Percentiles rank a stretch among this genome's conserved stretches.
These are phyloP conservation scores for Penicillium brasilianum DNA, from an alignment of 2,329 filamentous ascomycete species.

Conservation along the genomic window DNA sequence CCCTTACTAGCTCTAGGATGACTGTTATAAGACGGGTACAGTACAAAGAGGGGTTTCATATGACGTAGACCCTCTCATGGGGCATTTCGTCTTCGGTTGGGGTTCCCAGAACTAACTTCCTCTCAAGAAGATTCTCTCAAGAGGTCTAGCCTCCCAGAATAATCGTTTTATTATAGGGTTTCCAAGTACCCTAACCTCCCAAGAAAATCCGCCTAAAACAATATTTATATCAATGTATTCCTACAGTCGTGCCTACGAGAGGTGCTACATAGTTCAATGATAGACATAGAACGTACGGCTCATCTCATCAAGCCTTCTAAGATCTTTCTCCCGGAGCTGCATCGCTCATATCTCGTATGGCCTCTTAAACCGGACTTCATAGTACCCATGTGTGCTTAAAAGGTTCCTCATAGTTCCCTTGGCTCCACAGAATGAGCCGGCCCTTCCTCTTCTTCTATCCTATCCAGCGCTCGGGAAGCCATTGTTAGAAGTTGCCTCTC, in stretches of 20 bases:
- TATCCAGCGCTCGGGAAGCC: conserved; percentile 6
- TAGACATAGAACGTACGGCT: not conserved
- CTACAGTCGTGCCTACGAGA: not conserved
- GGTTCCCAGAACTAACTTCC: not conserved
- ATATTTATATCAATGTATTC: not conserved
- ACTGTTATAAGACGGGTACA: not conserved
- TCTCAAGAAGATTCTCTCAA: too few species aligned
- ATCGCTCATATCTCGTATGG: conserved; percentile 1
- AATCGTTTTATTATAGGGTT: not conserved
- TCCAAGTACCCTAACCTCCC: not conserved
- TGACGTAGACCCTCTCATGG: not conserved
- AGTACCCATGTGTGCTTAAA: conserved; percentile 1
- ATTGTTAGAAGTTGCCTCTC: conserved; percentile 6
- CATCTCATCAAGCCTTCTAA: not conserved
- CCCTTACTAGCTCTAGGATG: conserved; percentile 5
- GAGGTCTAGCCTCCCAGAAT: not conserved
- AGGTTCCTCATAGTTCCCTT: not conserved
- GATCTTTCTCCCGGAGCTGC: not conserved
- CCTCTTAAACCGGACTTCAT: not conserved
- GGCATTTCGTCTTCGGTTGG: not conserved
- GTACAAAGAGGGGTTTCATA: not conserved
- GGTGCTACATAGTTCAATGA: not conserved
- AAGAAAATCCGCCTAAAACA: not conserved
- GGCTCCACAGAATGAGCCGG: not conserved
- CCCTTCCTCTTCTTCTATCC: conserved; percentile 5